Evolutionary conservation across 2,329 filamentous ascomycete genomes (phyloP), one percentile per base, ranked within the genome.

Genomic region (Fonsecaea erecta): DNA sequence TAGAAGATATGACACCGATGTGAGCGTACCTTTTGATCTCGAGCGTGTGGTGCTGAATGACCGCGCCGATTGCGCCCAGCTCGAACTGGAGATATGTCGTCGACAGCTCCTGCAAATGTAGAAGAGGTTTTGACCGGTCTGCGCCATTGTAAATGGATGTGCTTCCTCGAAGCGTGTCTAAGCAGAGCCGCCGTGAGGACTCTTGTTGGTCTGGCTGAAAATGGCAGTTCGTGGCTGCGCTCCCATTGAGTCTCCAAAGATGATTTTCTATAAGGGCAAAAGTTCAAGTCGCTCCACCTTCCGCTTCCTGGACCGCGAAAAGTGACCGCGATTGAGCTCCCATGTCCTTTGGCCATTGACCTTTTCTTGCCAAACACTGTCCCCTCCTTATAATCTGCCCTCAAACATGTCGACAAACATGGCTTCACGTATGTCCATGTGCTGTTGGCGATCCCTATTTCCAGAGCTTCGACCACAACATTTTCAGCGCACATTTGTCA

Each of bases 371-470:
- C 21, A 54, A 30, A 28, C 53, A 56, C 32, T 30, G 30, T 21
- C 4, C 7, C 3, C 2, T 53, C 12, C 1, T 4, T 52, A 53
- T n/a, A 34, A 30, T 18, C 30, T 53, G 12, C 24, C n/a, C 6
- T 37, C 24, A 21, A 62, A 43, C 82, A 92, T 91, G 83, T 83
- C 85, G 71, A 82, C 85, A 70, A 78, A 84, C 66, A 74, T 84
- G 74, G 79, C 85, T 62, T 78, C 82, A 53, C 75, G 82, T 79
- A 87, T 90, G 85, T 89, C 90, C 68, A 78, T 91, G 74, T 86
- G 86, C 82, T 89, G 87, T 78, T 86, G 91, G 75, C 91, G 90
- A 78, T 81, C 85, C 32, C 79, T 86, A 40, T 75, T 92, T 72
- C 83, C 88, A 69, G 83, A 85, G 74, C 78, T 84, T 53, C 81